Evolutionary conservation across 139 green algal species (phyloP), one percentile per base, ranked within the genome.

Genomic region (Chlorella sp.): DNA sequence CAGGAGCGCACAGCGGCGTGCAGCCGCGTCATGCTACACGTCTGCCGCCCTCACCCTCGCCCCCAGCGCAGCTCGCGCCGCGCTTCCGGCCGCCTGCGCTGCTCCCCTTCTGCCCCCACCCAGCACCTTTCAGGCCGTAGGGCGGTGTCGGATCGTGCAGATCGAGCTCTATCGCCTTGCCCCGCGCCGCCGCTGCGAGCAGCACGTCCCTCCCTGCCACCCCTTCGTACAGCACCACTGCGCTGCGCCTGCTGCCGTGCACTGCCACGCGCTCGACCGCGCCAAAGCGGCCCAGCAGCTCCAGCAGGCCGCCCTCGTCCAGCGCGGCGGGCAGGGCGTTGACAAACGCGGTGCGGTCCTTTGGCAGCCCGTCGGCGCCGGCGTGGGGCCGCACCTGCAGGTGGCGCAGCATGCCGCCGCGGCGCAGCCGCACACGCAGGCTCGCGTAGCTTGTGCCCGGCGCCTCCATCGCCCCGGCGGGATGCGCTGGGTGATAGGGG

Each of bases 201-300:
- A 72, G 40, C 17, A 62, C 69, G 9, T 77, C 36, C 1, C 69
- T 66, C 25, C 70, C 50, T 70, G 51, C 59, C 9, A 67, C 59
- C 2, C 56, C 67, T 2, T 66, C 45, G 71, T 87, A 93, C 5
- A 90, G 73, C n/a, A 93, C 79, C 33, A 92, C 79, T 3, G 83
- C 88, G 12, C 81, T 88, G 8, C 84, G 79, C 78, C 90, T 85
- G 38, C 60, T 82, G 27, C 59, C 70, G 42, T 94, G 89, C 29
- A 93, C 55, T 23, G 88, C 86, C 11, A 82, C 81, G 11, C 87
- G 80, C 42, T 71, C 33, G 0, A 94, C 79, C 5, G 60, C n/a
- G 6, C 90, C 90, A 82, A 94, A 94, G 17, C 36, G 58, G 14
- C 46, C 64, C 25, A 93, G 91, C 0, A 90, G 58, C 25, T 87